phyloP scores from a whole-genome alignment of 495 filamentous ascomycete species.

The Hypoxylon lienhwacheense region DNA sequence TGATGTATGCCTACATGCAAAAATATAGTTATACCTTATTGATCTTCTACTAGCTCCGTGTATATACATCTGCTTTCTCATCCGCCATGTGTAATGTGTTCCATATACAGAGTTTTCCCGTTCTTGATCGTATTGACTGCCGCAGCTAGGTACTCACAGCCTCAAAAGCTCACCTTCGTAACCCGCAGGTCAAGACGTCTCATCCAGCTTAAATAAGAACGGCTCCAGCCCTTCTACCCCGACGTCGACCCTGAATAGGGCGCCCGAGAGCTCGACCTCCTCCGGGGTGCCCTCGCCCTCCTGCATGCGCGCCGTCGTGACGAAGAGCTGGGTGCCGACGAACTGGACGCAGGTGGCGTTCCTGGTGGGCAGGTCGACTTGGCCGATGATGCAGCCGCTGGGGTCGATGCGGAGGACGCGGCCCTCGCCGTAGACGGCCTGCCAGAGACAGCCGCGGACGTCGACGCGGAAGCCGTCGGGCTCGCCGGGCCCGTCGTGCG shows the following conservation, averaged over 20 bases:
- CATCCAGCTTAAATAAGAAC: conserved; percentile 56
- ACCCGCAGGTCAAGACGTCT: not conserved
- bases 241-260: conserved; percentile 69
- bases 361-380: conserved; percentile 67
- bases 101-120: not conserved
- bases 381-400: conserved; percentile 63
- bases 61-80: too few relatives aligned
- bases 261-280: conserved; percentile 65
- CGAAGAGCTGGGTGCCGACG: conserved; percentile 72
- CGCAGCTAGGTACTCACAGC: too few relatives aligned
- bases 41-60: too few relatives aligned
- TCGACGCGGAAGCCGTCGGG: conserved; percentile 79
- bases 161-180: not conserved
- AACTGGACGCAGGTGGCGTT: conserved; percentile 73
- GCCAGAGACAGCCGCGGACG: conserved; percentile 72
- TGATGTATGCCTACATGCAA: too few relatives aligned
- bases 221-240: conserved; percentile 61
- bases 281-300: conserved; percentile 59
- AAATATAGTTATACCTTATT: not conserved
- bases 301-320: conserved; percentile 67
- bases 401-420: conserved; percentile 68
- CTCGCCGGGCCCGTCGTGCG: conserved; percentile 61
- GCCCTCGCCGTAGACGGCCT: conserved; percentile 72
- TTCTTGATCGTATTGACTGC: too few relatives aligned
- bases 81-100: too few relatives aligned